Evolutionary conservation across 805 yeast species (phyloP), one percentile per base, ranked within the genome.

Genomic region (Yamadazyma kitorensis): DNA sequence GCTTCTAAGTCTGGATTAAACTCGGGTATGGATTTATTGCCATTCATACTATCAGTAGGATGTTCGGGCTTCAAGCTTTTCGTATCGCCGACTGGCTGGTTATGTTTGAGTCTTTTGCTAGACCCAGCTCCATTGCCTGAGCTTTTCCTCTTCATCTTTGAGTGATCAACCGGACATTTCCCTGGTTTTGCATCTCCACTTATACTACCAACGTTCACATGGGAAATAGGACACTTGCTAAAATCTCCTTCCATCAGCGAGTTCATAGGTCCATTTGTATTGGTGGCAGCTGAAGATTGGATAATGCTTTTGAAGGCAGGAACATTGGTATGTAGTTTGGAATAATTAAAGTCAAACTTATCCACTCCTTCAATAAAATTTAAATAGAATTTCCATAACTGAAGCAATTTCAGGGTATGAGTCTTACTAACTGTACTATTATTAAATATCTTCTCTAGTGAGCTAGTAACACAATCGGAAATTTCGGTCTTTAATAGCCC

Each of bases 351-450:
- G 30, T 44, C 54, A 42, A 57, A 41, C 36, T 52, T 59, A 29
- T 44, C 52, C 7, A 59, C 43, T 37, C 55, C 57, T 19, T 57
- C 54, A 21, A 63, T 49, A 36, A 66, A 57, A 2, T 67, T 61
- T 37, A 58, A 40, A 47, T 67, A 65, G 36, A 67, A 66, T 26
- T 53, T 54, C 72, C 72, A 67, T 24, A 43, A 29, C 24, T 37
- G 33, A 6, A 9, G 26, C 5, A 40, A 24, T 17, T 40, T 40
- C 15, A 19, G 17, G 5, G 34, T 32, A 14, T 36, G 44, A 6
- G n/a, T 21, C 19, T 38, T 40, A 16, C 31, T 28, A 6, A 16
- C 8, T 4, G 25, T 14, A 6, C 22, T 25, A 4, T 22, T 15
- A 4, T 31, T 21, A 6, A 20, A 12, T n/a, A 43, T 23, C 12